Evolutionary conservation across 345 rosid genomes (phyloP), one percentile per base, ranked within the genome.

Genomic region (Lepidium africanum): DNA sequence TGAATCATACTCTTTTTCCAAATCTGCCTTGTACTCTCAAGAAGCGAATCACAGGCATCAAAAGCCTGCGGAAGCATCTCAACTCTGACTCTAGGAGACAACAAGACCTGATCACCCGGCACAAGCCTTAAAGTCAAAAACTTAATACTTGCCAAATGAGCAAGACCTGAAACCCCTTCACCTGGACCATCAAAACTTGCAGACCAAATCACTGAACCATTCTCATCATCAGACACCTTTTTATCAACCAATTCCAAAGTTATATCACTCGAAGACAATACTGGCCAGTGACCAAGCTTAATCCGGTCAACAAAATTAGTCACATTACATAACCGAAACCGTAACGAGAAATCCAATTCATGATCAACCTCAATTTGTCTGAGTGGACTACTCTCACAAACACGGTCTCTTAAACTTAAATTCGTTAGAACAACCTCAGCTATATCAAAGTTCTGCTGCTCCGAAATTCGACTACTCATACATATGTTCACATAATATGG

Each of bases 1-100:
- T 88, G 88, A 74, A 85, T 68, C 92, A 93, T 85, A 78, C 97
- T 90, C 80, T 77, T 90, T 77, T 84, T 90, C 98, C 98, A 93
- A 39, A 80, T 43, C 45, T 87, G 91, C 75, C 92, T 83, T 5
- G 77, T 78, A 59, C 67, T 85, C 59, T 87, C 97, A 30, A 84
- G 73, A 68, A 90, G 84, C 11, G 94, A 90, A 59, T 80, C 92
- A 59, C 96, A 87, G 3, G 87, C 82, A 74, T 87, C 82, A 76
- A 93, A 88, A 43, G 86, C 89, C 43, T 80, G 69, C 71, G 77
- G 72, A 62, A 88, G 86, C 41, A 93, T 81, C 80, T 86, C 96
- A 65, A 93, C 89, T 76, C 98, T 85, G 76, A 90, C 65, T 82
- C 88, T 83, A 25, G 86, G 64, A 38, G 87, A 83, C 49, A 78